A percentile compares a stretch with the other conserved stretches of the same genome.
Evolutionary conservation across 257 asterid genomes (phyloP).

Genomic region (Penstemon barbatus): DNA sequence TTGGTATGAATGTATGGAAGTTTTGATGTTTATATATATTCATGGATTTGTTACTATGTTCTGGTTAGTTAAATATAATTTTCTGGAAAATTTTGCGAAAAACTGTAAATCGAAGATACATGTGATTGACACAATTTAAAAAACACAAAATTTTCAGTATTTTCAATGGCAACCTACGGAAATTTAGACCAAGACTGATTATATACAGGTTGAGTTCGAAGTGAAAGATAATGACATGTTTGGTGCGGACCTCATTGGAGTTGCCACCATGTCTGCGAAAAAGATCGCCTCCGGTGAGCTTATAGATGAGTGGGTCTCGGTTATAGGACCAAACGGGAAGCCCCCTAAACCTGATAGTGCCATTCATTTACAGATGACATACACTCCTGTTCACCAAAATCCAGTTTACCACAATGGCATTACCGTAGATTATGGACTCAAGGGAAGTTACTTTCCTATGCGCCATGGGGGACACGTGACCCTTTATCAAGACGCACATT

Average conservation of each 20-base stretch:
- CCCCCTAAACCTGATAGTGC: conserved; percentile 48
- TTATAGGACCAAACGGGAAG: conserved; percentile 41
- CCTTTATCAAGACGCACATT: conserved; percentile 62
- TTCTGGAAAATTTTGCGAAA: too few species aligned
- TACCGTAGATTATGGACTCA: conserved; percentile 33
- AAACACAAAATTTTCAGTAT: too few species aligned
- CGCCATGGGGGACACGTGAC: conserved; percentile 54
- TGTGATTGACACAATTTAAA: too few species aligned
- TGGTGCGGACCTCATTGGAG: conserved; percentile 56
- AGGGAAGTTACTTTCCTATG: conserved; percentile 52
- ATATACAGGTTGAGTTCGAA: conserved; percentile 43
- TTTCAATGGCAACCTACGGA: too few species aligned
- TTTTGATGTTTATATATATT: too few species aligned
- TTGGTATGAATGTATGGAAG: too few species aligned
- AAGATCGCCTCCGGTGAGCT: conserved; percentile 39
- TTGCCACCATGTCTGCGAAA: conserved; percentile 39
- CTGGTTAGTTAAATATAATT: too few species aligned
- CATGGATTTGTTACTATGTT: too few species aligned
- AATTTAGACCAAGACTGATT: too few species aligned
- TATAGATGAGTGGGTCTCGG: conserved; percentile 50
- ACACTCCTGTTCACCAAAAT: conserved; percentile 33
- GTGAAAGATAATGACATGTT: conserved; percentile 62
- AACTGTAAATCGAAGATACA: too few species aligned
- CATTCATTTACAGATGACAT: conserved; percentile 33
- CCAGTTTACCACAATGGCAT: conserved; percentile 37